phyloP scores from a whole-genome alignment of 148 eudicot species.

The Diospyros lotus region DNA sequence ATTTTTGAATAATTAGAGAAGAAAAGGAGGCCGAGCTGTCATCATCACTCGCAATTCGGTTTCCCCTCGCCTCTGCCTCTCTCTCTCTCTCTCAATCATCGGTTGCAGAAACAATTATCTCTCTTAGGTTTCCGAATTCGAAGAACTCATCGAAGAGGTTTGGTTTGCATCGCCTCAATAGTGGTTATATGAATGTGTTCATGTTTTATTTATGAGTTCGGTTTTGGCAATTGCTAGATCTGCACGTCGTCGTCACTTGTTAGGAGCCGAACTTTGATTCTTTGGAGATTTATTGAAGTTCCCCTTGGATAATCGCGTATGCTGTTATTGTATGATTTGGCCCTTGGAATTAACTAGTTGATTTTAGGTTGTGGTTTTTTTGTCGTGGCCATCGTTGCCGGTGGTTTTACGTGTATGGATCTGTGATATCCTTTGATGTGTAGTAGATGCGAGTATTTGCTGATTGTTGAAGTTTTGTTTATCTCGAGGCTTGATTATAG shows the following conservation, averaged over 20 bases:
- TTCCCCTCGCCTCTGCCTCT: too few relatives aligned
- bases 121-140: too few relatives aligned
- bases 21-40: too few relatives aligned
- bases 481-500: neutral
- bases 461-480: neutral
- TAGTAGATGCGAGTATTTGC: neutral
- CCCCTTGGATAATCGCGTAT: neutral
- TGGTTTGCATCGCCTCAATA: too few relatives aligned
- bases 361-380: neutral
- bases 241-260: neutral
- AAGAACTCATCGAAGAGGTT: too few relatives aligned
- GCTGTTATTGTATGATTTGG: too few relatives aligned
- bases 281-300: neutral
- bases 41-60: too few relatives aligned
- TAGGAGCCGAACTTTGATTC: neutral
- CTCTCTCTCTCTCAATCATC: too few relatives aligned
- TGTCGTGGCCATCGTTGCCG: neutral
- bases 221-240: neutral
- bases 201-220: neutral
- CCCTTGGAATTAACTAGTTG: neutral
- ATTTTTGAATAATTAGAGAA: too few relatives aligned
- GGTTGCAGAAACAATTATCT: too few relatives aligned
- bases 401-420: neutral
- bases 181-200: too few relatives aligned
- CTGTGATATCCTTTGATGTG: too few relatives aligned